Evolutionary conservation across 305 asterid species (phyloP).

Genomic region (Fraxinus nigra): DNA sequence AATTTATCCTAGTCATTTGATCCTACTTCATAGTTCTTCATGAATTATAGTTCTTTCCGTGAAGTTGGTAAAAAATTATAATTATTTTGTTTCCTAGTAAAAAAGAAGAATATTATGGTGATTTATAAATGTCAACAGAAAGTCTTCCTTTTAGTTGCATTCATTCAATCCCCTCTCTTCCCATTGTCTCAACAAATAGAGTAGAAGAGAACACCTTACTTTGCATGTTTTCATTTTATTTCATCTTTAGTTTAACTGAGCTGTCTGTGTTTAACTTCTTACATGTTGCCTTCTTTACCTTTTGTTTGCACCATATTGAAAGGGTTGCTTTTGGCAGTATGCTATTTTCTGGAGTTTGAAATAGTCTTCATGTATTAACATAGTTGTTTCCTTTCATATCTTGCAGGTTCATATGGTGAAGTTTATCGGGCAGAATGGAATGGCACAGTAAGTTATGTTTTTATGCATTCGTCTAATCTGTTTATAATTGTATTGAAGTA

Average conservation of each 20-base stretch:
- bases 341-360: background rate
- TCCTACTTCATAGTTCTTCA: background rate
- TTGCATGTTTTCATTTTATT: background rate
- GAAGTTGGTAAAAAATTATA: background rate
- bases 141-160: background rate
- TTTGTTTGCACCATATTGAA: constrained; percentile 1
- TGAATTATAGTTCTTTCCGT: background rate
- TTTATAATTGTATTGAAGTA: constrained; percentile 9
- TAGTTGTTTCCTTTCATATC: constrained; percentile 19
- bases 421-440: constrained; percentile 96
- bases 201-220: background rate
- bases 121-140: background rate
- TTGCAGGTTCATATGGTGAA: constrained; percentile 96
- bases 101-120: background rate
- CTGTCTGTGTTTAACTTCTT: background rate
- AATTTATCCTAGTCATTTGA: background rate
- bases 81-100: background rate
- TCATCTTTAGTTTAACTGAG: background rate
- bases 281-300: background rate
- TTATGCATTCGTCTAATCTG: constrained; percentile 21
- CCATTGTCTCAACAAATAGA: background rate
- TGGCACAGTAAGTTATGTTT: constrained; percentile 65
- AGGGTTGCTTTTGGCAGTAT: constrained; percentile 7
- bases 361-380: constrained; percentile 7
- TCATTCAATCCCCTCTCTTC: background rate